Conservation (phyloP, 1,284 basidiomycete genomes). For the Mycocalia duriaeana region DNA sequence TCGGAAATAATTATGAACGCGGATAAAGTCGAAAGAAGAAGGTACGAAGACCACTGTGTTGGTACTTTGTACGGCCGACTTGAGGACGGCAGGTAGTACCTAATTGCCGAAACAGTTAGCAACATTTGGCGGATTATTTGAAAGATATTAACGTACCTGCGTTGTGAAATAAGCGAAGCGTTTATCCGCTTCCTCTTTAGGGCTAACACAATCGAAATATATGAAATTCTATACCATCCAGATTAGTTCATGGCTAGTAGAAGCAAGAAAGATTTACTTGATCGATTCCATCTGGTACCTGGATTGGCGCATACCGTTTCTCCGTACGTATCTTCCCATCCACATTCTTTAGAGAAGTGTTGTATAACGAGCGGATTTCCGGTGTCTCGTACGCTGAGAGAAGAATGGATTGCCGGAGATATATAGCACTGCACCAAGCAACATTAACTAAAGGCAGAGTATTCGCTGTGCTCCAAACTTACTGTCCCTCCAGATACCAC, state of each 20-base stretch:
- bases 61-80: conserved; percentile 87
- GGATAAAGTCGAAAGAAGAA: conserved; percentile 95
- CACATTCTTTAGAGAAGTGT: conserved; percentile 72
- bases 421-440: conserved; percentile 52
- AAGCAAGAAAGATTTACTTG: conserved; percentile 44
- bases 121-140: too few species aligned
- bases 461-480: conserved; percentile 30
- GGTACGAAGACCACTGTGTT: conserved; percentile 90
- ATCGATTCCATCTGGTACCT: conserved; percentile 75
- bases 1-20: conserved; percentile 83
- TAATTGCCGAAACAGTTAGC: too few species aligned
- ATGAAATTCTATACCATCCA: conserved; percentile 54
- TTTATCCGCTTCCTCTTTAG: conserved; percentile 80
- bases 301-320: conserved; percentile 63
- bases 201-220: conserved; percentile 69
- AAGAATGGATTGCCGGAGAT: conserved; percentile 86
- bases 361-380: conserved; percentile 80
- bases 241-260: neutral
- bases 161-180: conserved; percentile 85
- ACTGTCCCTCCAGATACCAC: conserved; percentile 95
- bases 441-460: neutral
- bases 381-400: conserved; percentile 89
- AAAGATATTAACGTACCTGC: conserved; percentile 72
- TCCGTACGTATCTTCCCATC: conserved; percentile 78
- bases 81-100: conserved; percentile 78